phyloP scores from a whole-genome alignment of 179 eudicot species.

The Amaranthus tricolor region DNA sequence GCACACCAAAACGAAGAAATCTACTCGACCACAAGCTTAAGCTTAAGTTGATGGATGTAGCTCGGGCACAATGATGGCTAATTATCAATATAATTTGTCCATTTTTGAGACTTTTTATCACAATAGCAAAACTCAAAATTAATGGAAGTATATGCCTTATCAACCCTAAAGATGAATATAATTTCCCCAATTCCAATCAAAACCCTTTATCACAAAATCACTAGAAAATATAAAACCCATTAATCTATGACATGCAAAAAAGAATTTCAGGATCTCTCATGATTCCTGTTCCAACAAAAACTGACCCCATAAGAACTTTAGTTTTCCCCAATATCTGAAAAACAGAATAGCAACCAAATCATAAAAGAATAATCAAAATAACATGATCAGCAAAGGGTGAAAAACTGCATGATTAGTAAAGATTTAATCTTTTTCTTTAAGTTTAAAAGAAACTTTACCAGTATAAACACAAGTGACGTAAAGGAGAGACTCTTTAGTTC shows the following conservation, averaged over 20 bases:
- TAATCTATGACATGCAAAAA: background rate
- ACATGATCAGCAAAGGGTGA: background rate
- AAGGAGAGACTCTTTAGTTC: constrained; percentile 70
- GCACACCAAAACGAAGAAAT: too few species aligned
- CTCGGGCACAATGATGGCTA: too few species aligned
- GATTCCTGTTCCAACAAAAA: background rate
- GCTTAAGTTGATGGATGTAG: too few species aligned
- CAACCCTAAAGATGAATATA: background rate
- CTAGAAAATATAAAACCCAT: background rate
- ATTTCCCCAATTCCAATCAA: background rate
- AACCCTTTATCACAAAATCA: background rate
- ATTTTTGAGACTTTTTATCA: too few species aligned
- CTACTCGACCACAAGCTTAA: too few species aligned
- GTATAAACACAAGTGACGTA: constrained; percentile 85
- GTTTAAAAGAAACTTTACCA: constrained; percentile 31
- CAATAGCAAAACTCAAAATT: too few species aligned
- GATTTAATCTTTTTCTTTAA: background rate
- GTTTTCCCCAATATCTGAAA: background rate
- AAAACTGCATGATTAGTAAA: background rate
- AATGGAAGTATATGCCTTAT: background rate
- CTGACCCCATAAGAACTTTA: background rate
- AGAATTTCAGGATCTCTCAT: background rate
- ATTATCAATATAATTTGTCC: too few species aligned
- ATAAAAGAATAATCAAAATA: background rate
- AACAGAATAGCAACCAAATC: too few species aligned